Evolutionary conservation across 2,329 filamentous ascomycete genomes (phyloP).

Genomic region (Phaeosphaeria sp.): DNA sequence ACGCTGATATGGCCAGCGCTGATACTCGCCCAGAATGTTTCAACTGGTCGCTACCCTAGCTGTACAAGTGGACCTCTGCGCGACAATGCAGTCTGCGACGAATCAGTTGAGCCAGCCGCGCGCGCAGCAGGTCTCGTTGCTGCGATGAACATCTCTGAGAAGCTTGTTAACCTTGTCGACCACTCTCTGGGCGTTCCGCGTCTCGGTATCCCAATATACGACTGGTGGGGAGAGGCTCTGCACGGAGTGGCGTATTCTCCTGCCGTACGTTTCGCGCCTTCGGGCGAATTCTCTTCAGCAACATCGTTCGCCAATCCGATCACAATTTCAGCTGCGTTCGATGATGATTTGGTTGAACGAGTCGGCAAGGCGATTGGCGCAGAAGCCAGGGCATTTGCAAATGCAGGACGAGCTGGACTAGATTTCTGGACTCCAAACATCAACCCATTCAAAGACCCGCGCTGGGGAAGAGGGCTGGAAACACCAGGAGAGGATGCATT

Average conservation of each 20-base stretch:
- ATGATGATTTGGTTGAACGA: background rate
- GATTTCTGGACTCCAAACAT: background rate
- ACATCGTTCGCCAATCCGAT: background rate
- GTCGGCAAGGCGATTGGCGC: background rate
- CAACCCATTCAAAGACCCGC: background rate
- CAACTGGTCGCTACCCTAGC: background rate
- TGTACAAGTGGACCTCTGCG: background rate
- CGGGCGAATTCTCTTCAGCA: background rate
- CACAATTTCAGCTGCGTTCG: background rate
- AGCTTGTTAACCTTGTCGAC: background rate
- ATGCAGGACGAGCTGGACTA: background rate
- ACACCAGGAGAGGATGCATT: background rate
- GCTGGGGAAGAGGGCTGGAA: background rate
- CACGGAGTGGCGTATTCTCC: background rate
- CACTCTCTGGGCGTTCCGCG: background rate
- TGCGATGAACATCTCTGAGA: background rate
- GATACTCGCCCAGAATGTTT: background rate
- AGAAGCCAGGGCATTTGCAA: background rate
- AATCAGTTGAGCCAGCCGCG: background rate
- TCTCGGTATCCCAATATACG: background rate
- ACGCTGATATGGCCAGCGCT: background rate
- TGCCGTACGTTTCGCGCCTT: background rate
- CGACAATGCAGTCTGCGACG: background rate
- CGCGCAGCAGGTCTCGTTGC: background rate
- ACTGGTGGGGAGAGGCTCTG: background rate